Evolutionary conservation across 306 rosid species (phyloP), one percentile per base, ranked within the genome.

Genomic region (Dicorynia guianensis): DNA sequence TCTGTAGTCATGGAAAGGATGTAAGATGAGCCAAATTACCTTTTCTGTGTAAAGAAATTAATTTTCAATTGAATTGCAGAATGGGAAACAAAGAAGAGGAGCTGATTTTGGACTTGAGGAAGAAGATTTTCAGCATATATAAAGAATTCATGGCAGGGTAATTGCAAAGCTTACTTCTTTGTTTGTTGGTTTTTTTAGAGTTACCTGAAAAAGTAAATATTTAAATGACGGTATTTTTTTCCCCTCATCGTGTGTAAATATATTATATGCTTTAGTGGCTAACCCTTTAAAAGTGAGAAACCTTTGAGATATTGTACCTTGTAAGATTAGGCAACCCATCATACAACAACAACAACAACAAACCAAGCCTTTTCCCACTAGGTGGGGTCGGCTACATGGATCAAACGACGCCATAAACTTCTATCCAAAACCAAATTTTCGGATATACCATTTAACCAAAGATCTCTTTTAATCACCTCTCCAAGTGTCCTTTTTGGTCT

Each of bases 131-230:
- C 67, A 20, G 36, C 56, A 66, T 83, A 48, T 89, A 83, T 79
- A 85, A 53, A 69, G 87, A 83, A 69, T 93, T 91, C 80, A 83
- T 91, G 93, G 67, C 85, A n/a, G 78, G 91, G 98, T 91, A 85
- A 80, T 43, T 73, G 72, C 66, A 14, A 74, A 36, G 3, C 71
- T 39, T 54, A 25, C 74, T 33, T 18, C 4, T 7, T 46, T 36
- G 15, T 30, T 40, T 63, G n/a, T 44, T 33, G 9, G 15, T 15
- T 56, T 33, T 59, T 70, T 33, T 4, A 0, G 13, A 14, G 39
- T 6, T 56, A 6, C 47, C 17, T 20, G 5, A 58, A 69, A 55
- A 50, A 43, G 11, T 19, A 42, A 1, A 65, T 44, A 42, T 11
- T 20, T 35, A 65, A 65, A 19, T 7, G 33, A 17, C 17, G 33